Conservation (phyloP, 2,329 filamentous ascomycete genomes). For the Arthrobotrys pseudoclavata region DNA sequence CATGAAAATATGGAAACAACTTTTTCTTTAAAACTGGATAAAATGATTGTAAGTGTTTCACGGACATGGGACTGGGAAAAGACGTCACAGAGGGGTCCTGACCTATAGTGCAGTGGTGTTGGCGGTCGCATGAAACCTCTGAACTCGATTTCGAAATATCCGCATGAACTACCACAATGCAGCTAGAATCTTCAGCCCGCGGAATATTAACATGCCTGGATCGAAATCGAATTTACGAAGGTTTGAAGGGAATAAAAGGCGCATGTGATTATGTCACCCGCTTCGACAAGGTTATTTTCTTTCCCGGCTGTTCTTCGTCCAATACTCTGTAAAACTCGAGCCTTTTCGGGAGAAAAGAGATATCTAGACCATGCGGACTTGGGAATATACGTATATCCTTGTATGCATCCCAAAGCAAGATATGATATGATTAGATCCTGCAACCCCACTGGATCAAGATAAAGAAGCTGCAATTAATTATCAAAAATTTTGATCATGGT, state of each 20-base stretch:
- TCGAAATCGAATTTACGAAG: not conserved
- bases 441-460: conserved; percentile 20
- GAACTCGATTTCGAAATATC: not conserved
- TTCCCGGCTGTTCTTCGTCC: conserved; percentile 22
- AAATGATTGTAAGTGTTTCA: conserved; percentile 42
- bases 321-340: not conserved
- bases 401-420: not conserved
- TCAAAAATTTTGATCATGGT: conserved; percentile 1
- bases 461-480: conserved; percentile 1
- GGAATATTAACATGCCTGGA: conserved; percentile 12
- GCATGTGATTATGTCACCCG: conserved; percentile 57
- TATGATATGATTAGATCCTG: conserved; percentile 50
- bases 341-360: not conserved
- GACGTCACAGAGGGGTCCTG: conserved; percentile 40
- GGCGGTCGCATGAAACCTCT: conserved; percentile 8
- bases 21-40: conserved; percentile 32
- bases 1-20: conserved; percentile 33
- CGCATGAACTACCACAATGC: conserved; percentile 32
- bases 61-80: conserved; percentile 23
- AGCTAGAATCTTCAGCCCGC: not conserved
- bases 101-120: not conserved
- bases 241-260: not conserved
- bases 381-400: conserved; percentile 3
- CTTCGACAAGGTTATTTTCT: conserved; percentile 14
- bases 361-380: not conserved